Conservation (phyloP, 2,329 filamentous ascomycete species). For the Fusarium lateritium region DNA sequence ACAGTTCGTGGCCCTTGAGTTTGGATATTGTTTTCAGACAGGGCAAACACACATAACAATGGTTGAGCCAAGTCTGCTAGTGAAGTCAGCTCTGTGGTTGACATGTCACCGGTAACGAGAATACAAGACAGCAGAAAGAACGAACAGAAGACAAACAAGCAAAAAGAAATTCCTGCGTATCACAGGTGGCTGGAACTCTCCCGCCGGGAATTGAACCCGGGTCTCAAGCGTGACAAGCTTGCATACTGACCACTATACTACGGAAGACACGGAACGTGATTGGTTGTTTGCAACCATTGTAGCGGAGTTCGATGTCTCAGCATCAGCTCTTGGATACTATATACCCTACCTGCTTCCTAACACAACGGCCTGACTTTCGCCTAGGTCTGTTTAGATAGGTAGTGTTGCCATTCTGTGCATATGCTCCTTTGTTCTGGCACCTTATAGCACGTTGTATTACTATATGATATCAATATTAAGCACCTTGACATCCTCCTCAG, state of each 20-base stretch:
- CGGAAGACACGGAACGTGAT: background rate
- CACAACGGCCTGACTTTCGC: too few relatives aligned
- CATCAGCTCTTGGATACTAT: background rate
- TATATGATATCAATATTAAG: constrained; percentile 82
- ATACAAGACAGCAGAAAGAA: background rate
- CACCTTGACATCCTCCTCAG: constrained; percentile 97
- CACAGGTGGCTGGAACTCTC: constrained; percentile 37
- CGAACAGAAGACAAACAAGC: background rate
- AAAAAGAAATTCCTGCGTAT: constrained; percentile 19
- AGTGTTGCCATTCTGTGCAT: too few relatives aligned
- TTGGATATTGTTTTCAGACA: constrained; percentile 4
- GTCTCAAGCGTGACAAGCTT: constrained; percentile 41
- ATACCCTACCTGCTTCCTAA: background rate
- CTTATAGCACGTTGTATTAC: constrained; percentile 1
- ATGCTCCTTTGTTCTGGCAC: background rate
- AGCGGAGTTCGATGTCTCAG: constrained; percentile 16
- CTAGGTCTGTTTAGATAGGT: too few relatives aligned
- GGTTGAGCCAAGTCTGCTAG: background rate
- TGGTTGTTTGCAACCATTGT: constrained; percentile 15
- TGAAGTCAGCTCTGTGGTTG: background rate
- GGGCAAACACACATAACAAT: constrained; percentile 17
- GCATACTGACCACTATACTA: constrained; percentile 41
- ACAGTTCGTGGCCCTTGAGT: constrained; percentile 9
- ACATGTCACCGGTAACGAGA: background rate
- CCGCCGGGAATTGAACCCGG: constrained; percentile 40